Evolutionary conservation across 1,139 yeast genomes (phyloP), one percentile per base, ranked within the genome.

Genomic region (Hemisphaericaspora xylofermentans): DNA sequence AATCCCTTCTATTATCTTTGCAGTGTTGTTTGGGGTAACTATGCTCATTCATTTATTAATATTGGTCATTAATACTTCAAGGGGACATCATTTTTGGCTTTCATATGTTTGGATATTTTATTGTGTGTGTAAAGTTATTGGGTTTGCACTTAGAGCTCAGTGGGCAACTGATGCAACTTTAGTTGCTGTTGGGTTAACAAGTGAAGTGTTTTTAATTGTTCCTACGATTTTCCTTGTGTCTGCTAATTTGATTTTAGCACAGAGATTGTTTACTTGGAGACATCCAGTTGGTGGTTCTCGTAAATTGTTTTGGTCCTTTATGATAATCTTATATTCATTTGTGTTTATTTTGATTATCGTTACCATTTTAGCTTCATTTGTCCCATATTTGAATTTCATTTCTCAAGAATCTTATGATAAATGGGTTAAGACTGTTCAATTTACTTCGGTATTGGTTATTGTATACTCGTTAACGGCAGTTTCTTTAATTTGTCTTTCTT

Each of bases 221-320:
- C 66, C 73, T 2, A 52, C 69, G 6, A 55, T 68, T 27, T 43
- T 67, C 9, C 48, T 69, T 25, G 68, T 63, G 2, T 64, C 73
- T 3, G 58, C 65, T 27, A 68, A 70, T 46, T 66, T 70, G 51
- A 61, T 68, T 27, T 54, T 69, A 44, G 72, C 74, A 10, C 75
- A 69, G 50, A 58, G 76, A 46, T 54, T 70, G 27, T 70, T 70
- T 50, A 68, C 74, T 2, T 70, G 75, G 75, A 60, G 76, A 54
- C 76, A 70, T 53, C 76, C 76, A 12, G 75, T 68, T 3, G 75
- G 75, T 42, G 76, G 76, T 46, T 63, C 69, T 21, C 51, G 74
- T 37, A 53, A 47, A 35, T 51, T 68, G 35, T 70, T 70, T 48
- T 68, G 69, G 64, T 44, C 55, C 39, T 46, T 59, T 39, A 70